A percentile compares a stretch with the other conserved stretches of the same genome.
Conservation (phyloP, 2,329 filamentous ascomycete genomes). For the Penicillium griseofulvum region DNA sequence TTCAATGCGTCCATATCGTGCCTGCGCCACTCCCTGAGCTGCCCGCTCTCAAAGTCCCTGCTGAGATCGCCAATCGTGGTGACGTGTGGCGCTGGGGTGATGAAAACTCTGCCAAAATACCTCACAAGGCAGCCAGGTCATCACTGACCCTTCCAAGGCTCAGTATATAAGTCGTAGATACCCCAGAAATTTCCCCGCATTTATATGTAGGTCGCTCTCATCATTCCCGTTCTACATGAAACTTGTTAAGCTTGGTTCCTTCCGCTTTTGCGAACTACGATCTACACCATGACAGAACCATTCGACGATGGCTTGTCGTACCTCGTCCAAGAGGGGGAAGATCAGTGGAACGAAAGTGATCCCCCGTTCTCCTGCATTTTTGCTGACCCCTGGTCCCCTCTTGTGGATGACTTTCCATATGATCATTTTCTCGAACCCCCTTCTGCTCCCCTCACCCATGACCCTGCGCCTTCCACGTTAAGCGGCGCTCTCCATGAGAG, state of each 20-base stretch:
- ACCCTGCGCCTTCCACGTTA: background rate
- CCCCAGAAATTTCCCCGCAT: background rate
- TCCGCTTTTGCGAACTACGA: background rate
- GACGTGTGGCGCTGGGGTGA: background rate
- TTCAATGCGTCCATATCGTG: background rate
- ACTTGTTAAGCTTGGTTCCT: background rate
- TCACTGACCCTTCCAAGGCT: too few species aligned
- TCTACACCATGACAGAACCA: background rate
- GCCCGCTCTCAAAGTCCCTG: background rate
- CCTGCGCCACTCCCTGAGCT: background rate
- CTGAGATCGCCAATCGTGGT: background rate
- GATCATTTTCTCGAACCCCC: background rate
- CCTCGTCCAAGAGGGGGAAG: background rate
- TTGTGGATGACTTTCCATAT: background rate
- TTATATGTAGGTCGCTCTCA: background rate
- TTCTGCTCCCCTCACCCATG: background rate
- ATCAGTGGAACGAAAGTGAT: background rate
- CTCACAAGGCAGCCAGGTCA: conserved; percentile 1
- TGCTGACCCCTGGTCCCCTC: background rate
- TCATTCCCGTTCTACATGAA: background rate
- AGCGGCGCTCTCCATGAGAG: background rate
- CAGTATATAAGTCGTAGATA: conserved; percentile 1
- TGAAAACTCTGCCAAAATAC: background rate
- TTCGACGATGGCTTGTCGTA: background rate
- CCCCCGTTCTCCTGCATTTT: background rate